phyloP scores from a whole-genome alignment of 805 yeast species.

The Soucietia sequanensis region DNA sequence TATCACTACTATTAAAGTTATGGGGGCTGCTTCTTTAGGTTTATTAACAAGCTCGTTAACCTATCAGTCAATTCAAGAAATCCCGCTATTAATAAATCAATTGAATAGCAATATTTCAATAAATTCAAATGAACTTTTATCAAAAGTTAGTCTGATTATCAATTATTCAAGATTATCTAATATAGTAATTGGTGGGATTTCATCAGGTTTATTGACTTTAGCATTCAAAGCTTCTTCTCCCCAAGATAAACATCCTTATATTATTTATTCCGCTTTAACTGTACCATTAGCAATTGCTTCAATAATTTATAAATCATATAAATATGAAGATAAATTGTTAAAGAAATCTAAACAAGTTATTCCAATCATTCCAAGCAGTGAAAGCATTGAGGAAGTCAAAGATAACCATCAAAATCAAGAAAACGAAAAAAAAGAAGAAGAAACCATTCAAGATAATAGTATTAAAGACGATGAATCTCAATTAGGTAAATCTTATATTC shows the following conservation, averaged over 20 bases:
- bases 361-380: background rate
- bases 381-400: constrained; percentile 1
- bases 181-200: constrained; percentile 43
- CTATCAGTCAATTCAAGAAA: constrained; percentile 34
- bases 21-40: constrained; percentile 71
- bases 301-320: constrained; percentile 14
- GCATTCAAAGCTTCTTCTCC: constrained; percentile 59
- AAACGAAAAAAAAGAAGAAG: constrained; percentile 4
- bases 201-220: constrained; percentile 50
- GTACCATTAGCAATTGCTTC: constrained; percentile 42
- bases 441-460: no score
- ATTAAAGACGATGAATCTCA: constrained; percentile 26
- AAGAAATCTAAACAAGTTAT: constrained; percentile 1
- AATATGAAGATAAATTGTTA: constrained; percentile 16
- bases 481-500: constrained; percentile 41
- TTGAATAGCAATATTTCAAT: constrained; percentile 21
- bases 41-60: constrained; percentile 53
- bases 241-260: constrained; percentile 67
- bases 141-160: constrained; percentile 22
- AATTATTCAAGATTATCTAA: constrained; percentile 20
- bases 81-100: constrained; percentile 26
- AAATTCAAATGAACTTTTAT: constrained; percentile 11
- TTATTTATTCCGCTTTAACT: constrained; percentile 62
- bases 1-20: constrained; percentile 49
- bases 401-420: constrained; percentile 1